These are phyloP conservation scores for Ganoderma lingzhi DNA, from an alignment of 1,284 basidiomycete genomes.

Conservation along the genomic window DNA sequence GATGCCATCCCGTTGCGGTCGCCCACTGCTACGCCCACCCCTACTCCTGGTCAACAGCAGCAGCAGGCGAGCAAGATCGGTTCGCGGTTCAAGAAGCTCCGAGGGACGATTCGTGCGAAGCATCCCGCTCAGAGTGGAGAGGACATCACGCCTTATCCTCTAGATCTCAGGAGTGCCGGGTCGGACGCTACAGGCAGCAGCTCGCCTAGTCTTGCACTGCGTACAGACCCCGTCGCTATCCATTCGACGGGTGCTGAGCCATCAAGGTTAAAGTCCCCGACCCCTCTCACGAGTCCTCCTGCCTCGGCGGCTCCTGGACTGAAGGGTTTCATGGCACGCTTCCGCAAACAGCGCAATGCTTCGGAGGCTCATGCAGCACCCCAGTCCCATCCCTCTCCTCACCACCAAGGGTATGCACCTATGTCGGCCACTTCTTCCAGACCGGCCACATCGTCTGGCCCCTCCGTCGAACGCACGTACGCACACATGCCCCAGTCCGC, in stretches of 20 bases:
- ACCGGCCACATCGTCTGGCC: slow-evolving; percentile 19
- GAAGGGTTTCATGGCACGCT: slow-evolving; percentile 81
- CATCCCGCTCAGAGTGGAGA: slow-evolving; percentile 56
- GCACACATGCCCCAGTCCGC: slow-evolving; percentile 36
- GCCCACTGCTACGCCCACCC: slow-evolving; percentile 39
- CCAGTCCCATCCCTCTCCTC: slow-evolving; percentile 14
- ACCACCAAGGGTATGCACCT: slow-evolving; percentile 21
- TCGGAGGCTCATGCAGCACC: slow-evolving; percentile 41
- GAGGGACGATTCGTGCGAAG: slow-evolving; percentile 75
- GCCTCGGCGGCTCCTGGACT: slow-evolving; percentile 76
- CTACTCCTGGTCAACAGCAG: slow-evolving; percentile 31
- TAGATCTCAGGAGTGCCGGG: slow-evolving; percentile 44
- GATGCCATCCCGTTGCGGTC: slow-evolving; percentile 74
- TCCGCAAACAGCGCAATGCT: slow-evolving; percentile 65
- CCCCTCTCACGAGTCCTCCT: slow-evolving; percentile 58
- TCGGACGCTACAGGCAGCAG: slow-evolving; percentile 30
- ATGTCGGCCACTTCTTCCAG: slow-evolving; percentile 24
- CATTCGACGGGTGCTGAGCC: slow-evolving; percentile 55
- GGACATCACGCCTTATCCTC: slow-evolving; percentile 56
- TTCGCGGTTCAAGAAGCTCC: slow-evolving; percentile 73
- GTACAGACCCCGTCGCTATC: slow-evolving; percentile 40
- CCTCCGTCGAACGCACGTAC: slow-evolving; percentile 22
- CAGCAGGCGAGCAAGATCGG: slow-evolving; percentile 40
- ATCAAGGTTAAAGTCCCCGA: slow-evolving; percentile 56
- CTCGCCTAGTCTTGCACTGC: slow-evolving; percentile 32